Percentiles rank a stretch among this genome's conserved stretches.
Evolutionary conservation across 805 yeast genomes (phyloP).

Genomic region (Sugiyamaella boreocaroliniensis): DNA sequence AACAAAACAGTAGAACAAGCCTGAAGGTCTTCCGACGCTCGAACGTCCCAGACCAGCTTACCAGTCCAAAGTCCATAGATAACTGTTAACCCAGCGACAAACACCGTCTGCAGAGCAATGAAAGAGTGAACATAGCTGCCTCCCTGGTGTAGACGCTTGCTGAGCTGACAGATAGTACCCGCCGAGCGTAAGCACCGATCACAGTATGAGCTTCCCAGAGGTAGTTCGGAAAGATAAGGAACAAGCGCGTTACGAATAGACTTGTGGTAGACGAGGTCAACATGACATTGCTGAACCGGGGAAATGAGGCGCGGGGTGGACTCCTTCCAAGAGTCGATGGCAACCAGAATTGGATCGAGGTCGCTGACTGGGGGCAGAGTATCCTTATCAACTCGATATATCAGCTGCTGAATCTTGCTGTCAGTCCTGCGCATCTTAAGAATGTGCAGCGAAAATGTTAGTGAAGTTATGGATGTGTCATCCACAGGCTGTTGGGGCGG

Average conservation of each 20-base stretch:
- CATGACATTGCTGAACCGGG: conserved; percentile 6
- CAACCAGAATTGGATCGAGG: not conserved
- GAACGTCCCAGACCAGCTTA: conserved; percentile 5
- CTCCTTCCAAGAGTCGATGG: conserved; percentile 1
- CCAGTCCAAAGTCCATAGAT: conserved; percentile 11
- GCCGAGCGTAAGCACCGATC: conserved; percentile 5
- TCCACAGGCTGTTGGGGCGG: not conserved
- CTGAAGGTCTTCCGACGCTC: conserved; percentile 5
- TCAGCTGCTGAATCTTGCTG: conserved; percentile 61
- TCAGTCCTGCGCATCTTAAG: conserved; percentile 66
- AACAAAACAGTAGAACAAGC: conserved; percentile 11
- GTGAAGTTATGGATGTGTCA: not conserved
- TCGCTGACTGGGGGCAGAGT: not conserved
- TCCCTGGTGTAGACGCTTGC: conserved; percentile 6
- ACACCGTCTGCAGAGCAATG: conserved; percentile 7
- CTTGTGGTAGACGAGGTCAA: conserved; percentile 6
- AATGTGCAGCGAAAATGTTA: conserved; percentile 51
- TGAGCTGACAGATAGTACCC: conserved; percentile 3
- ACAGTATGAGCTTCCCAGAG: not conserved
- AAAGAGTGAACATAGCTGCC: conserved; percentile 7
- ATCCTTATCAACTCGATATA: conserved; percentile 37
- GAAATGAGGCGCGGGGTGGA: not conserved
- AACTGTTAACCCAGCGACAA: conserved; percentile 9
- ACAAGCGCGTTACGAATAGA: conserved; percentile 3
- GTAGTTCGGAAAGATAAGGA: conserved; percentile 1